Base-by-base conservation (phyloP, 805 yeast genomes). In the Diddensiella transvaalensis region DNA sequence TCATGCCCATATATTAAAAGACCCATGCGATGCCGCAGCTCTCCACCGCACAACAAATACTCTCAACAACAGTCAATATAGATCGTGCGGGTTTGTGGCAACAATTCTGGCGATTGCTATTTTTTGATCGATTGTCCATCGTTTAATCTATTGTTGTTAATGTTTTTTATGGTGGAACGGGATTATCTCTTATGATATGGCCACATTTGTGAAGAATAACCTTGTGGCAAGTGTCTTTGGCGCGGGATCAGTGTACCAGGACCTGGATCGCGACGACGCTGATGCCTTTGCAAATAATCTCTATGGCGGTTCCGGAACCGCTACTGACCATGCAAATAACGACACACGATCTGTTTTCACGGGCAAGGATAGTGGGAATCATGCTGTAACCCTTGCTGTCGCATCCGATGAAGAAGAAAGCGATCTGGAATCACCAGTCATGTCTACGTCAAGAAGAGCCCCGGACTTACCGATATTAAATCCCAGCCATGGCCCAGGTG, bases 321-420 rank as follows among this genome's bases (percentile, higher is more conserved):
- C n/a, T n/a, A 15, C 5, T 4, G 43, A 11, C 4, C 33, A 15
- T 11, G 32, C 5, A 5, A 23, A 17, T 4, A 4, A 11, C 4
- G 11, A 13, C 6, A 21, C n/a, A 4, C 18, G 5, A 6, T 8
- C 15, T 6, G 17, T n/a, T 11, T 11, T 15, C 4, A 8, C 15
- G 8, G 21, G 8, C 15, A 6, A 11, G 8, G 22, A 11, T 11
- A 15, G 23, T 8, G n/a, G 17, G 10, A 5, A 38, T 38, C 22
- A 21, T 10, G 10, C 33, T 8, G 22, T 15, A 4, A 4, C 13
- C 6, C 10, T 22, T 13, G 43, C 43, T 35, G 38, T 35, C 11
- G 43, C 32, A n/a, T 40, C 43, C 13, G 43, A 40, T 22, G 41
- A 21, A 5, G 43, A 40, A n/a, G 43, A 40, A 23, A 40, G 43